A percentile compares a stretch with the other conserved stretches of the same genome.
phyloP scores from a whole-genome alignment of 1,284 basidiomycete species.

The Gymnopus androsaceus region DNA sequence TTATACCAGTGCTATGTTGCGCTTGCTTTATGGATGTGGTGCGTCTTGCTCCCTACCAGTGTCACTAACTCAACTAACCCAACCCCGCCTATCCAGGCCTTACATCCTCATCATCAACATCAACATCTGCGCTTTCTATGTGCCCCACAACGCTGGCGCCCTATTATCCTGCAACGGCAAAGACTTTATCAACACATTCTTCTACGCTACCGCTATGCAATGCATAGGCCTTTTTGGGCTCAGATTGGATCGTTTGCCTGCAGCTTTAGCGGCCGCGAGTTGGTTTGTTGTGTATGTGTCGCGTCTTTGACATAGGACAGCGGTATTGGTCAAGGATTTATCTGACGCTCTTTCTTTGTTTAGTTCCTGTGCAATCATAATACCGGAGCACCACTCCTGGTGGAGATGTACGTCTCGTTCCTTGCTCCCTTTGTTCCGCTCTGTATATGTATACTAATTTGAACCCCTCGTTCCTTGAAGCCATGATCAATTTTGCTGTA shows the following conservation, averaged over 20 bases:
- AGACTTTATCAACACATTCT: conserved; percentile 14
- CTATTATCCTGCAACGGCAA: conserved; percentile 10
- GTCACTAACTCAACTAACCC: background rate
- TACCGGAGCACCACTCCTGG: conserved; percentile 44
- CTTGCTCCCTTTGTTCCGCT: background rate
- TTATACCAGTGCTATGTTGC: conserved; percentile 10
- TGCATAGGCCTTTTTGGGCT: conserved; percentile 66
- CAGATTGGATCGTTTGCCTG: conserved; percentile 53
- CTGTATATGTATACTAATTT: background rate
- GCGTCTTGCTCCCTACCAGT: background rate
- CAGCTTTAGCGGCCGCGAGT: conserved; percentile 45
- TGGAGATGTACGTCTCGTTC: conserved; percentile 40
- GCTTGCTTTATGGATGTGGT: conserved; percentile 16
- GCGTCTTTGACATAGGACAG: background rate
- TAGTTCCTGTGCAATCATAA: conserved; percentile 43
- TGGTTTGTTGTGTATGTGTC: conserved; percentile 48
- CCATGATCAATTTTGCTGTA: conserved; percentile 50
- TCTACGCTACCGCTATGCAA: conserved; percentile 43
- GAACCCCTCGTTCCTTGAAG: no score
- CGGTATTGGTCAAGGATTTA: background rate
- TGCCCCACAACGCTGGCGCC: background rate
- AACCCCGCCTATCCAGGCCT: conserved; percentile 1
- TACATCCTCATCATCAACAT: conserved; percentile 14
- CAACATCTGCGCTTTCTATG: conserved; percentile 12
- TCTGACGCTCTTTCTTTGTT: background rate